A percentile compares a stretch with the other conserved stretches of the same genome.
Evolutionary conservation across 345 rosid species (phyloP).

Genomic region (Zanthoxylum bungeanum): DNA sequence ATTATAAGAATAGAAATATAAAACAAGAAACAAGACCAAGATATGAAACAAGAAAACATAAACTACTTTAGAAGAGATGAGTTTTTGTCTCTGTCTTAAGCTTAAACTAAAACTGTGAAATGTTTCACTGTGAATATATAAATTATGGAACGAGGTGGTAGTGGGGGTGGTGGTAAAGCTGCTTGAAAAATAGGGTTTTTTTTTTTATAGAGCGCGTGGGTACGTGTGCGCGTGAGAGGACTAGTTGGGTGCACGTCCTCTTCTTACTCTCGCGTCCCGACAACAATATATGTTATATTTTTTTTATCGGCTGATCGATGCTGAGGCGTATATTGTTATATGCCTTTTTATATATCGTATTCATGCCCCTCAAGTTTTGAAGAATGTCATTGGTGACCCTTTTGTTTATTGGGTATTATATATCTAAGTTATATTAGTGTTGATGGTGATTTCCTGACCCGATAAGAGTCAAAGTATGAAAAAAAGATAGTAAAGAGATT

Average conservation of each 20-base stretch:
- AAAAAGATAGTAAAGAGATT: too few species aligned
- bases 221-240: constrained; percentile 25
- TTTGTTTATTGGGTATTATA: background rate
- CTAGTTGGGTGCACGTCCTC: constrained; percentile 35
- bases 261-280: constrained; percentile 22
- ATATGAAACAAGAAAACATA: constrained; percentile 5
- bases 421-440: too few species aligned
- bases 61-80: background rate
- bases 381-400: background rate
- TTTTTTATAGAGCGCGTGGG: constrained; percentile 8
- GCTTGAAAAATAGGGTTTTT: constrained; percentile 35
- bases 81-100: background rate
- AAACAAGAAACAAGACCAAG: too few species aligned
- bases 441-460: too few species aligned
- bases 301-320: background rate
- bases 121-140: background rate
- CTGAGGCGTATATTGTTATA: background rate
- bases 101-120: background rate
- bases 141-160: background rate
- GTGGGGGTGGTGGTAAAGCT: constrained; percentile 4
- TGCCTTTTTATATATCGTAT: background rate
- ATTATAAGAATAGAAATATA: too few species aligned
- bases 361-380: background rate
- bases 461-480: too few species aligned
- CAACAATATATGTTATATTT: background rate